These are phyloP conservation scores for Mallotus repandus DNA, from an alignment of 441 rosid genomes.

Conservation along the genomic window DNA sequence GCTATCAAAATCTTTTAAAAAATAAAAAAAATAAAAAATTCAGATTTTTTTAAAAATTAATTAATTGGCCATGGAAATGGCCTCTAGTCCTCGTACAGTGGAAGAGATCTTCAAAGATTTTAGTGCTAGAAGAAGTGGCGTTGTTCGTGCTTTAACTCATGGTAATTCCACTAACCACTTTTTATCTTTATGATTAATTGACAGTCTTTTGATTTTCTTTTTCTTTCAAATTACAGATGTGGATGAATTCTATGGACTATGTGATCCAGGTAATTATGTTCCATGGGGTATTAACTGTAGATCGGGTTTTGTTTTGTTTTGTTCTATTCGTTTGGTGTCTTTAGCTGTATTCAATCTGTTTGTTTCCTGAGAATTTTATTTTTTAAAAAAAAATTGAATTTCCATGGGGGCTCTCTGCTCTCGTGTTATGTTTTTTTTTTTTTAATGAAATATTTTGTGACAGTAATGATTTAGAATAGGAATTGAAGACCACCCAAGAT, in stretches of 20 bases:
- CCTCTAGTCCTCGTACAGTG: constrained; percentile 66
- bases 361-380: constrained; percentile 2
- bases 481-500: no score
- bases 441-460: no score
- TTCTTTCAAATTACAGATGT: constrained; percentile 42
- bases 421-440: not conserved
- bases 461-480: no score
- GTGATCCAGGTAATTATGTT: constrained; percentile 66
- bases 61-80: constrained; percentile 28
- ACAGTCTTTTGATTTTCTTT: not conserved
- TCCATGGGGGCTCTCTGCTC: not conserved
- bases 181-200: constrained; percentile 1
- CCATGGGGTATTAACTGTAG: constrained; percentile 4
- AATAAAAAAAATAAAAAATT: no score
- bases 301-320: constrained; percentile 8
- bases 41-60: no score
- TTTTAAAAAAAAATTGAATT: constrained; percentile 2
- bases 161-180: constrained; percentile 31
- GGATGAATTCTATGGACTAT: constrained; percentile 65
- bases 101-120: constrained; percentile 88
- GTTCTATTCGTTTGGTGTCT: not conserved
- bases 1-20: not conserved
- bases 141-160: constrained; percentile 64
- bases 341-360: constrained; percentile 2
- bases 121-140: constrained; percentile 57